Percentiles rank a stretch among this genome's conserved stretches.
These are phyloP conservation scores for Annona cherimola DNA, from an alignment of 164 flowering plant genomes.

Conservation along the genomic window DNA sequence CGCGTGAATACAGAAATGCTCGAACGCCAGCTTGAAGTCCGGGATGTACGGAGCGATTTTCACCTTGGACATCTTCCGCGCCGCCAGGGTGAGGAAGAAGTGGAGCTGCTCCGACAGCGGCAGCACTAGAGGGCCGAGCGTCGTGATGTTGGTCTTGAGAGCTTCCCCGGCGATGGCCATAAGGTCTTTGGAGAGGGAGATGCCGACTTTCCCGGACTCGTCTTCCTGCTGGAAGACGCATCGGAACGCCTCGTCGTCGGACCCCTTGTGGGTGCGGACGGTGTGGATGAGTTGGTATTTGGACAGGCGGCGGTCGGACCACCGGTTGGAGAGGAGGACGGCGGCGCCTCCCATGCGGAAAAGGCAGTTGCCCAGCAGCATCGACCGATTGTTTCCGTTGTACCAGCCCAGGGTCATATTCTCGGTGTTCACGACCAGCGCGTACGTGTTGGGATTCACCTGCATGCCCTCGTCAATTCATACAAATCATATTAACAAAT, in stretches of 20 bases:
- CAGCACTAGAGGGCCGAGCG: constrained; percentile 74
- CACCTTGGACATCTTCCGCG: constrained; percentile 59
- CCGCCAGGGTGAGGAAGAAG: constrained; percentile 64
- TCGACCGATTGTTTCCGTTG: not conserved
- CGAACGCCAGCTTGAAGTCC: not conserved
- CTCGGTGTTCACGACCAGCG: not conserved
- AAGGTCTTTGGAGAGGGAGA: constrained; percentile 7
- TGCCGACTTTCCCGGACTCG: not conserved
- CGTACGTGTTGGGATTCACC: not conserved
- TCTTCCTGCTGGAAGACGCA: constrained; percentile 42
- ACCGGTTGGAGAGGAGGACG: constrained; percentile 34
- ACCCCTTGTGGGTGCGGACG: constrained; percentile 27
- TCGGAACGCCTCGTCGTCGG: constrained; percentile 31
- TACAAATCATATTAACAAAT: too few relatives aligned
- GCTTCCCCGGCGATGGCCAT: too few relatives aligned
- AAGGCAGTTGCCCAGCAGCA: constrained; percentile 9
- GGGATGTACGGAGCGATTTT: constrained; percentile 76
- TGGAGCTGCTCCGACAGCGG: constrained; percentile 79
- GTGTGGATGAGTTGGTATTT: constrained; percentile 27
- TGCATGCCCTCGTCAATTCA: not conserved
- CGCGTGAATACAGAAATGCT: constrained; percentile 57
- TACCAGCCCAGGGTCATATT: not conserved
- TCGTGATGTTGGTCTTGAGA: constrained; percentile 23
- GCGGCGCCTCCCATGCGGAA: constrained; percentile 33
- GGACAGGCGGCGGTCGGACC: constrained; percentile 20